phyloP scores from a whole-genome alignment of 2,329 filamentous ascomycete species.

The Penicillium decumbens region DNA sequence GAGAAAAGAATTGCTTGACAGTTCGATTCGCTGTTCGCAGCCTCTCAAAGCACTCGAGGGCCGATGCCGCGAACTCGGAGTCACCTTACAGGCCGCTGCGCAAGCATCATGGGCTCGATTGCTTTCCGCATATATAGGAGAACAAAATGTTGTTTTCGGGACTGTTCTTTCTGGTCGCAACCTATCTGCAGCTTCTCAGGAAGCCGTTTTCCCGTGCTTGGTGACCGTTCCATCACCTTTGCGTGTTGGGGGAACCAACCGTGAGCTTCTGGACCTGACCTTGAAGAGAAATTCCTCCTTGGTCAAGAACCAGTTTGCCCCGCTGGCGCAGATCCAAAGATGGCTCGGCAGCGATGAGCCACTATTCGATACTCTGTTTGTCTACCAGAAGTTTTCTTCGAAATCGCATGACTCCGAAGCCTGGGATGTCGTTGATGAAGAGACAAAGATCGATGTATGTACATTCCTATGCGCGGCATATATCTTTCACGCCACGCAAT shows the following conservation, averaged over 20 bases:
- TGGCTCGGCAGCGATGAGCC: conserved; percentile 61
- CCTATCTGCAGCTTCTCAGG: conserved; percentile 53
- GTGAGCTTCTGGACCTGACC: conserved; percentile 57
- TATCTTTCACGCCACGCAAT: background rate
- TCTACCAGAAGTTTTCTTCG: conserved; percentile 63
- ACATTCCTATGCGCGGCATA: background rate
- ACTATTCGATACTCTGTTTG: conserved; percentile 80
- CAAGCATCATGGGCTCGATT: conserved; percentile 75
- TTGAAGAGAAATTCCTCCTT: conserved; percentile 62
- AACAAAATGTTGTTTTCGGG: conserved; percentile 70
- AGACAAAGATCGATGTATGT: conserved; percentile 61
- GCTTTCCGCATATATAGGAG: conserved; percentile 71
- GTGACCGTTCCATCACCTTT: conserved; percentile 71
- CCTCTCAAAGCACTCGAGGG: conserved; percentile 50
- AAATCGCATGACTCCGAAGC: conserved; percentile 26
- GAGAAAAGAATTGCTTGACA: conserved; percentile 32
- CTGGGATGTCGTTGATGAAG: conserved; percentile 63
- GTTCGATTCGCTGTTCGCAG: conserved; percentile 37
- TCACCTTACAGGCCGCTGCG: conserved; percentile 70
- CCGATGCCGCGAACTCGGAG: conserved; percentile 53
- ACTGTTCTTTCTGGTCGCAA: conserved; percentile 72
- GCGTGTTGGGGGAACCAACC: conserved; percentile 52
- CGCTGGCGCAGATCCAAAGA: conserved; percentile 67
- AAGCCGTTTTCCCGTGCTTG: conserved; percentile 70
- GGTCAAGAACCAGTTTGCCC: conserved; percentile 66